phyloP scores from a whole-genome alignment of 768 basidiomycete species.

The Xerocomellus amylosporus region DNA sequence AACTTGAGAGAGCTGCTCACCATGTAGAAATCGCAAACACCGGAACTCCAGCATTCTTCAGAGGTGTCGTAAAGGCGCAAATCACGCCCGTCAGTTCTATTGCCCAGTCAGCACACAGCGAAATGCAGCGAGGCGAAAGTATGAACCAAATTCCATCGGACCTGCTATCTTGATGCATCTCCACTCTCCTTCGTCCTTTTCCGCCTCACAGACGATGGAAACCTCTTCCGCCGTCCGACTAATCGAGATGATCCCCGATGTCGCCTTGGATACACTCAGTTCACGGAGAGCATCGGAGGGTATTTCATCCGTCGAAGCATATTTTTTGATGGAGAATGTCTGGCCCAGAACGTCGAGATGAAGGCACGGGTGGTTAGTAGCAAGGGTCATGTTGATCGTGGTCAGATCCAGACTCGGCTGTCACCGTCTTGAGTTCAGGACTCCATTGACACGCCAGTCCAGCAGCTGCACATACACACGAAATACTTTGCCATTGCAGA shows the following conservation, averaged over 20 bases:
- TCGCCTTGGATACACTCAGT: conserved; percentile 29
- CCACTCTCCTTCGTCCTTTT: conserved; percentile 46
- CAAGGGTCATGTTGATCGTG: conserved; percentile 37
- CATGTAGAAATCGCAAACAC: conserved; percentile 66
- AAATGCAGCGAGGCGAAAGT: not conserved
- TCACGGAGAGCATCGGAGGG: conserved; percentile 25
- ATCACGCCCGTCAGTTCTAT: conserved; percentile 58
- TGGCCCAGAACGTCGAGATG: conserved; percentile 45
- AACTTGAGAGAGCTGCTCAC: conserved; percentile 32
- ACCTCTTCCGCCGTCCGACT: conserved; percentile 61
- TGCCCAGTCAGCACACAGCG: not conserved
- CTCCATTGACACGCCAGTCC: not conserved
- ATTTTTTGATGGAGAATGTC: conserved; percentile 46
- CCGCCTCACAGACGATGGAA: conserved; percentile 52
- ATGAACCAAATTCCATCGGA: conserved; percentile 62
- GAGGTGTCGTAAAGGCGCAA: conserved; percentile 49
- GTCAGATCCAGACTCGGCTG: not conserved
- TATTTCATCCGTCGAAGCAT: conserved; percentile 33
- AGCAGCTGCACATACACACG: not conserved
- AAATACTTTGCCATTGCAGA: not conserved
- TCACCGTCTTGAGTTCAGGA: not conserved
- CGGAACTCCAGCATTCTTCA: conserved; percentile 49
- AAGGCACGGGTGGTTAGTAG: conserved; percentile 44
- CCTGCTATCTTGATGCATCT: conserved; percentile 60
- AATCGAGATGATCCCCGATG: conserved; percentile 47